These are phyloP conservation scores for Saturnispora silvae DNA, from an alignment of 805 yeast species.

Conservation along the genomic window DNA sequence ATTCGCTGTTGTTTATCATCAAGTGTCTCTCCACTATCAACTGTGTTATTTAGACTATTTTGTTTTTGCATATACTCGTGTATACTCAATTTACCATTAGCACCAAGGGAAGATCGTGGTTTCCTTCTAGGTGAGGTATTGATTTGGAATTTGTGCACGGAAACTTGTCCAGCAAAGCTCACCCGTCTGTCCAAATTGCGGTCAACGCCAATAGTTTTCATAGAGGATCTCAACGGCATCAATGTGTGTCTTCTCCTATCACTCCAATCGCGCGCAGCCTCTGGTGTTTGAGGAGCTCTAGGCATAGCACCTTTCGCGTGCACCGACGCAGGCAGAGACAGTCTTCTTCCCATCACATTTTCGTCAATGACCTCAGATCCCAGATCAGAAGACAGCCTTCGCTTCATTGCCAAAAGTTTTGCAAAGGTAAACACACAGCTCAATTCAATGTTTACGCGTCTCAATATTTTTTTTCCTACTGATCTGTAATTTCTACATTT, in stretches of 20 bases:
- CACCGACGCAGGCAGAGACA: constrained; percentile 2
- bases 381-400: background rate
- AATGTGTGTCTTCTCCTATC: constrained; percentile 24
- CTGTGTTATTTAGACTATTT: background rate
- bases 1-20: constrained; percentile 3
- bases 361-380: background rate
- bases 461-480: too few relatives aligned
- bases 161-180: constrained; percentile 69
- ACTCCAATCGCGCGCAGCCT: too few relatives aligned
- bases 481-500: background rate
- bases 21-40: too few relatives aligned
- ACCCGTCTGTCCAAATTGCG: constrained; percentile 45
- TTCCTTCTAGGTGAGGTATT: constrained; percentile 7
- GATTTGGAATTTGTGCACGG: constrained; percentile 37
- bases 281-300: background rate
- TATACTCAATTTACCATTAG: background rate
- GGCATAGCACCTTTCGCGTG: background rate
- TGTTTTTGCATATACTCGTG: constrained; percentile 1
- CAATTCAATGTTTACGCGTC: too few relatives aligned
- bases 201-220: constrained; percentile 25
- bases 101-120: constrained; percentile 8
- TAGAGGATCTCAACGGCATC: constrained; percentile 30
- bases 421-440: constrained; percentile 4
- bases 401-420: background rate
- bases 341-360: background rate